A percentile compares a stretch with the other conserved stretches of the same genome.
Conservation (phyloP, 352 stramenopile genomes). For the Pythium myriotylum region DNA sequence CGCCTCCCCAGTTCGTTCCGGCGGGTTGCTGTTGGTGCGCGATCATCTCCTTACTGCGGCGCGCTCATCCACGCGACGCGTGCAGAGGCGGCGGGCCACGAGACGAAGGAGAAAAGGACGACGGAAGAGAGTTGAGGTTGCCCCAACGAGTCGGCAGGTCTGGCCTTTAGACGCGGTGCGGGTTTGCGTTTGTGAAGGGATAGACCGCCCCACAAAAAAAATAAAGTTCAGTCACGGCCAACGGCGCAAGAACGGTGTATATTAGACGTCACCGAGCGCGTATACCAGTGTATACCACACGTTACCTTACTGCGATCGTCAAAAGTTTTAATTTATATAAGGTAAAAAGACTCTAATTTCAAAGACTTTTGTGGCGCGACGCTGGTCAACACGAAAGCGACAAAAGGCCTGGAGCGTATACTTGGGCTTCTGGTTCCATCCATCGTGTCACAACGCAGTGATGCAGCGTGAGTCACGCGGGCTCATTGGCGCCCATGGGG, state of each 20-base stretch:
- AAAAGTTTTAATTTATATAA: constrained; percentile 11
- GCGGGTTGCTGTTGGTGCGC: constrained; percentile 36
- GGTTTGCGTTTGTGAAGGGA: constrained; percentile 10
- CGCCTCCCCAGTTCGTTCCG: constrained; percentile 33
- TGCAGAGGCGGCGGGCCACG: constrained; percentile 18
- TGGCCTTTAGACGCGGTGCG: not conserved
- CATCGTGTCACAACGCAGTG: constrained; percentile 7
- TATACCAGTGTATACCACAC: constrained; percentile 17
- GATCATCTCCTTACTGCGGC: constrained; percentile 36
- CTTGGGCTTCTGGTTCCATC: not conserved
- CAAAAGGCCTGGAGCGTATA: constrained; percentile 15
- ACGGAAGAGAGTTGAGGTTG: too few species aligned
- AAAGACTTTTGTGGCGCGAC: constrained; percentile 1
- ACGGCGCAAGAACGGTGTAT: constrained; percentile 9
- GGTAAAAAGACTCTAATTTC: too few species aligned
- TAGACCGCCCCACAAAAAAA: constrained; percentile 11
- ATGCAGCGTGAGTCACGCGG: constrained; percentile 28
- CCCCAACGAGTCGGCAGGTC: constrained; percentile 2
- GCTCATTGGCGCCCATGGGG: constrained; percentile 3
- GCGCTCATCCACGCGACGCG: constrained; percentile 28
- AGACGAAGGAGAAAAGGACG: constrained; percentile 9
- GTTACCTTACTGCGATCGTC: constrained; percentile 1
- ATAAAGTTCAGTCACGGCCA: constrained; percentile 29
- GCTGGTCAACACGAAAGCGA: constrained; percentile 7
- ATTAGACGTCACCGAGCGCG: not conserved